Base-by-base conservation (phyloP, 345 rosid species). In the Rubroshorea leprosula region DNA sequence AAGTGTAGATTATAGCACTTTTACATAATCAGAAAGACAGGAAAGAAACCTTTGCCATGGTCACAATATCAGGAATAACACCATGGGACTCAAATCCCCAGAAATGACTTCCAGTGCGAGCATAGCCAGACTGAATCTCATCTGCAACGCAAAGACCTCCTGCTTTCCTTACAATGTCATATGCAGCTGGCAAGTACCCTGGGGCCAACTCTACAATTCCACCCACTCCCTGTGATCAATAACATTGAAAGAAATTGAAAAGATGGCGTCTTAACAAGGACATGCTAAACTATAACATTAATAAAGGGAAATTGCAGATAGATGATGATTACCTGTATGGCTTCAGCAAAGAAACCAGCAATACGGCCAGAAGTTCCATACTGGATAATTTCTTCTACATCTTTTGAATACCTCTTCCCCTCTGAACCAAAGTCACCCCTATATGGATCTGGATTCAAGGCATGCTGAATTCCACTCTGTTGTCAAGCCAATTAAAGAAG, bases 51-150 rank as follows among this genome's bases (percentile, higher is more conserved):
- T 94, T 94, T 56, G 97, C 97, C 96, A 90, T 83, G 47, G 99
- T 94, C 24, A 94, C 99, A 7, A 94, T 90, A 78, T 90, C 99
- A 67, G 99, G 99, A 73, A 87, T 80, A n/a, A 94, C 97, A 43
- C 82, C 89, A 17, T 94, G 99, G 12, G 77, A 57, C 66, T 87
- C 89, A 56, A 94, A 94, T 41, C 90, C 96, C 96, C 96, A 94
- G 70, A 94, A 90, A 66, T 83, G 78, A 59, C 79, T 78, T 0
- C 99, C 99, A 0, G 90, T 90, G 41, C 97, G 95, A 58, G 78
- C 87, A 26, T 77, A 85, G 6, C 99, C 99, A 26, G 79, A 55
- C 72, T 94, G 99, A 57, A 94, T 96, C 80, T 94, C 99, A 59
- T 94, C 97, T 0, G 96, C 93, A 48, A 94, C 90, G 38, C 85